Conservation (phyloP, 139 green algal genomes). For the Asterochloris erici region DNA sequence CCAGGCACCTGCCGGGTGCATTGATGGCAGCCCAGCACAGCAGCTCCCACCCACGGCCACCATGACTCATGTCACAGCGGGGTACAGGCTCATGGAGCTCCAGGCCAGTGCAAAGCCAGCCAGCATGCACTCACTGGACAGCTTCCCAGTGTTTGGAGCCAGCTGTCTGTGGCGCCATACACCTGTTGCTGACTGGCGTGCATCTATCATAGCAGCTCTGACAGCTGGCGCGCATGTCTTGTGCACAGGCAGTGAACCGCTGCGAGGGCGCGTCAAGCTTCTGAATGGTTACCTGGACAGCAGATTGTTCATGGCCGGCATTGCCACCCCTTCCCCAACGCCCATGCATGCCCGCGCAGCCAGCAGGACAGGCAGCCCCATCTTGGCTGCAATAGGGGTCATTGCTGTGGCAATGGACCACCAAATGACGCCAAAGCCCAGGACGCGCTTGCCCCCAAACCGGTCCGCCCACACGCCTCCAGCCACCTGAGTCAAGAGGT, state of each 20-base stretch:
- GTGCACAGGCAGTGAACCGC: neutral
- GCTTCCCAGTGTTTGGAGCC: no score
- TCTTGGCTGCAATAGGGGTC: conserved; percentile 83
- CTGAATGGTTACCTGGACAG: conserved; percentile 68
- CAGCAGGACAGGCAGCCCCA: conserved; percentile 81
- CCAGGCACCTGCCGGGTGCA: no score
- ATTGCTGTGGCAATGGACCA: conserved; percentile 89
- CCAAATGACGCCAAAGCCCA: conserved; percentile 95
- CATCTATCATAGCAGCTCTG: no score
- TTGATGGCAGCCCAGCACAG: no score
- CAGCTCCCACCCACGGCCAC: no score
- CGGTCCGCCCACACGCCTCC: conserved; percentile 91
- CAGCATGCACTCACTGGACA: no score
- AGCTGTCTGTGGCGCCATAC: no score
- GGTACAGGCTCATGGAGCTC: no score
- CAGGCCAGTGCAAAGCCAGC: no score
- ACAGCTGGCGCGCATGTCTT: no score
- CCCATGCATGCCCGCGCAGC: conserved; percentile 85
- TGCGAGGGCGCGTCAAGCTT: neutral
- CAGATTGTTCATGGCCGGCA: conserved; percentile 98
- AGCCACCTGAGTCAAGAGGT: conserved; percentile 78
- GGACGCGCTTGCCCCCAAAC: conserved; percentile 90
- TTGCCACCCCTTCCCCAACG: conserved; percentile 95
- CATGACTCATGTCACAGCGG: no score
- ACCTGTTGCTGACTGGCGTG: no score